phyloP scores from a whole-genome alignment of 2,329 filamentous ascomycete genomes.

The Chrysoporthe deuterocubensis region DNA sequence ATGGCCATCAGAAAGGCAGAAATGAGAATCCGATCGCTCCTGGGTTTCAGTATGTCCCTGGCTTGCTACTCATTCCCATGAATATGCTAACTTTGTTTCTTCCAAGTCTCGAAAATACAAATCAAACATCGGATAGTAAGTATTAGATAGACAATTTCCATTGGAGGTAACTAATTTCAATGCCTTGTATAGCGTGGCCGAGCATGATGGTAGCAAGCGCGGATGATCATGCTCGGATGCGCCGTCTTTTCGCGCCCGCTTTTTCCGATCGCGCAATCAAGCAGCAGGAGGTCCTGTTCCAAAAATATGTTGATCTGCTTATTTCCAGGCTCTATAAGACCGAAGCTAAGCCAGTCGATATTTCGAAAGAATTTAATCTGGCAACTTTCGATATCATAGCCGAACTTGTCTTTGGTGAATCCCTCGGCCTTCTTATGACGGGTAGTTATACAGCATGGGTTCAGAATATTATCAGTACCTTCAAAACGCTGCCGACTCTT shows the following conservation, averaged over 20 bases:
- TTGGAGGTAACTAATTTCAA: too few species aligned
- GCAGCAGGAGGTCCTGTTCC: constrained; percentile 33
- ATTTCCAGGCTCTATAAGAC: constrained; percentile 27
- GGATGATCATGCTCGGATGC: constrained; percentile 30
- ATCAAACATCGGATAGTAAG: too few species aligned
- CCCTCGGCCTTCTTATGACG: constrained; percentile 41
- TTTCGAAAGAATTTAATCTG: constrained; percentile 32
- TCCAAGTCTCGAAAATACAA: too few species aligned
- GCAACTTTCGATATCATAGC: constrained; percentile 45
- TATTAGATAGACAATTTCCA: too few species aligned
- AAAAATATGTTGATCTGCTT: constrained; percentile 29
- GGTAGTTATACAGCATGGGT: constrained; percentile 37
- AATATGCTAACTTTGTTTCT: too few species aligned
- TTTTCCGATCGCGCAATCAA: constrained; percentile 35
- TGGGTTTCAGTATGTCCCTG: too few species aligned
- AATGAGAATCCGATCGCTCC: too few species aligned
- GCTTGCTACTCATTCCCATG: too few species aligned
- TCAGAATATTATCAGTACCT: constrained; percentile 32
- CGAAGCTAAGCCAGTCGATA: constrained; percentile 26
- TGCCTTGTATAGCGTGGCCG: too few species aligned
- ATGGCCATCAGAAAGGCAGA: too few species aligned
- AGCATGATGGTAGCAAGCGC: constrained; percentile 25
- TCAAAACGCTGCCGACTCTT: constrained; percentile 22
- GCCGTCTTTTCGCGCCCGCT: constrained; percentile 32
- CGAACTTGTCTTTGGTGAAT: constrained; percentile 49